These are phyloP conservation scores for Penicillium psychrosexuale DNA, from an alignment of 2,329 filamentous ascomycete genomes.

Conservation along the genomic window DNA sequence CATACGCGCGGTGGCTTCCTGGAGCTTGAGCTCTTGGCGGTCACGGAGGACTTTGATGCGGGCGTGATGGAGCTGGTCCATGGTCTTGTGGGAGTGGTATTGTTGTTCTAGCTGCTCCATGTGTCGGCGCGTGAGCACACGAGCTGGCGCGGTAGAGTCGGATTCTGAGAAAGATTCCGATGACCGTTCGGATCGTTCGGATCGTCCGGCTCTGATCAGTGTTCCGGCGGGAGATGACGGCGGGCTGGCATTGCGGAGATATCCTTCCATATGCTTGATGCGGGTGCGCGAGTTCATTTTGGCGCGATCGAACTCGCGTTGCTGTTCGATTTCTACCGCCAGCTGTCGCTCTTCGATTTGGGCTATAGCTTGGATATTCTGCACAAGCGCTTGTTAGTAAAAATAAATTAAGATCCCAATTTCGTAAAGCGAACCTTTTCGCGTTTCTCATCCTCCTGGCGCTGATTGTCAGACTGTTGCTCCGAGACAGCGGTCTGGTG, in stretches of 20 bases:
- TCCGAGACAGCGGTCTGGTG: conserved; percentile 33
- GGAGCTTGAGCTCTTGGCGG: conserved; percentile 43
- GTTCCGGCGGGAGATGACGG: conserved; percentile 27
- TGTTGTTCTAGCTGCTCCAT: conserved; percentile 45
- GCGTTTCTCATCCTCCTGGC: conserved; percentile 35
- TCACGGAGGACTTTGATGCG: conserved; percentile 49
- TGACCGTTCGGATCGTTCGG: conserved; percentile 17
- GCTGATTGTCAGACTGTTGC: conserved; percentile 29
- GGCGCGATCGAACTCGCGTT: conserved; percentile 44
- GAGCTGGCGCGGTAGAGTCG: conserved; percentile 25
- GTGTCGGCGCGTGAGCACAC: conserved; percentile 41
- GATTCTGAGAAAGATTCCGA: conserved; percentile 22
- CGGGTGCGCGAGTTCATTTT: conserved; percentile 44
- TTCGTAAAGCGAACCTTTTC: conserved; percentile 33
- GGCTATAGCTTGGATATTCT: conserved; percentile 38
- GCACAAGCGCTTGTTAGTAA: background rate
- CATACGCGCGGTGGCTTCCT: conserved; percentile 40
- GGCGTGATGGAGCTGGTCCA: conserved; percentile 44
- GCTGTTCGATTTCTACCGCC: conserved; percentile 44
- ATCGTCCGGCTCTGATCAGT: conserved; percentile 8
- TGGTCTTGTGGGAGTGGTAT: conserved; percentile 43
- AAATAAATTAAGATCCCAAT: too few relatives aligned
- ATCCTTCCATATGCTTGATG: conserved; percentile 49
- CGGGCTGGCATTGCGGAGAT: conserved; percentile 42
- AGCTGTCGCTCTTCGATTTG: conserved; percentile 46